Evolutionary conservation across 352 stramenopile genomes (phyloP).

Genomic region (Pythium chondricola): DNA sequence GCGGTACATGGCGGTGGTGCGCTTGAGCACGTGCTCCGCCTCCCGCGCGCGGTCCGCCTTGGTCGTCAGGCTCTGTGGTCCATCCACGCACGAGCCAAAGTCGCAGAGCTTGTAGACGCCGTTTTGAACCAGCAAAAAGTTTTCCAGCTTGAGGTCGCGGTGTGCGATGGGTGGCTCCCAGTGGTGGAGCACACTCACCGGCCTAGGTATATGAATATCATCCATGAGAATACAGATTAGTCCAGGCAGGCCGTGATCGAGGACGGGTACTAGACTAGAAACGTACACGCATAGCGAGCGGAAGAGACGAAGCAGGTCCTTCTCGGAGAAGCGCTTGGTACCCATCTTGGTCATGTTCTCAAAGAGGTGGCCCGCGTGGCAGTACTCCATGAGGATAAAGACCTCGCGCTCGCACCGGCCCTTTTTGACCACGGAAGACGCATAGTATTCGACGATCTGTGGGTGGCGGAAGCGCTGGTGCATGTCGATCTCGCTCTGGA

Average conservation of each 20-base stretch:
- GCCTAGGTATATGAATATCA: too few species aligned
- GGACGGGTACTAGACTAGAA: too few species aligned
- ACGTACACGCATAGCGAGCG: conserved; percentile 69
- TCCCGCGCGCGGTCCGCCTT: conserved; percentile 82
- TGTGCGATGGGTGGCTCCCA: conserved; percentile 91
- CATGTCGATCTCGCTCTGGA: conserved; percentile 68
- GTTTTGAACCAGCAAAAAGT: conserved; percentile 90
- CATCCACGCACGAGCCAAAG: conserved; percentile 91
- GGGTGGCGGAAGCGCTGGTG: conserved; percentile 63
- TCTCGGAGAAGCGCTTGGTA: conserved; percentile 51
- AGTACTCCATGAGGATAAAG: conserved; percentile 97
- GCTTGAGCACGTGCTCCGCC: conserved; percentile 94
- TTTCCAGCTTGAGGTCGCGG: conserved; percentile 96
- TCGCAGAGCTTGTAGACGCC: conserved; percentile 94
- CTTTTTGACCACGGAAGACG: conserved; percentile 36
- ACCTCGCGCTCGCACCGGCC: conserved; percentile 69
- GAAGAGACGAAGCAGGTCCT: conserved; percentile 54
- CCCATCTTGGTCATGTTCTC: conserved; percentile 90
- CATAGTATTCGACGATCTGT: conserved; percentile 64
- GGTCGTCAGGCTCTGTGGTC: conserved; percentile 65
- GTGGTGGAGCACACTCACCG: conserved; percentile 51
- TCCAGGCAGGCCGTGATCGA: too few species aligned
- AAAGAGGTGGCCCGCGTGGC: conserved; percentile 89
- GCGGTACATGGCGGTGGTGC: conserved; percentile 97
- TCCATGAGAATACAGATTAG: too few species aligned